Evolutionary conservation across 306 rosid genomes (phyloP).

Genomic region (Quercus bicolor): DNA sequence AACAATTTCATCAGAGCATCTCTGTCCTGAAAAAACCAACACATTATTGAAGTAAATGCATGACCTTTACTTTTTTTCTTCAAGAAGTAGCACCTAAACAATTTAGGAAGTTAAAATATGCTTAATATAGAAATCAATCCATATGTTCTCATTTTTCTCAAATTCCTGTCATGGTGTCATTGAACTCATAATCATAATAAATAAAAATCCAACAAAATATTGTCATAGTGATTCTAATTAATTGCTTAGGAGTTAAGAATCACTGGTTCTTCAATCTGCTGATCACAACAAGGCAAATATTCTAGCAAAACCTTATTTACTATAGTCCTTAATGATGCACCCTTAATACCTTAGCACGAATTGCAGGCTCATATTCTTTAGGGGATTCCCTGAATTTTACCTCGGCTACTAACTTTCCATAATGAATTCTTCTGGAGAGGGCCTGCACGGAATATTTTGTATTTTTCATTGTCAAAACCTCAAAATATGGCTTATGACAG

Average conservation of each 20-base stretch:
- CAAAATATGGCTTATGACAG: background rate
- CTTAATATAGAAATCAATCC: background rate
- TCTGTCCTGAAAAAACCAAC: conserved; percentile 45
- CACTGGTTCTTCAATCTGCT: too few species aligned
- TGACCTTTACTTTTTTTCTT: background rate
- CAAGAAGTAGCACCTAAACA: background rate
- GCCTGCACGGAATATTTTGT: conserved; percentile 46
- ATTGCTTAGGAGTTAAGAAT: background rate
- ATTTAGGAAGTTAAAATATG: background rate
- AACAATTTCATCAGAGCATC: conserved; percentile 76
- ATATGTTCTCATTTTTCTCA: too few species aligned
- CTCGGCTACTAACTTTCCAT: conserved; percentile 92
- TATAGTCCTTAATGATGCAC: background rate
- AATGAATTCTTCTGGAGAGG: conserved; percentile 83
- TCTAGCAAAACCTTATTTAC: background rate
- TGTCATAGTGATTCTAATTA: too few species aligned
- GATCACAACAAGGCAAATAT: background rate
- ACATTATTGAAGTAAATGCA: background rate
- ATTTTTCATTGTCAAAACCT: background rate
- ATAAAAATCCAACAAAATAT: too few species aligned
- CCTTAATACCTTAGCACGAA: conserved; percentile 60
- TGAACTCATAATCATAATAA: too few species aligned
- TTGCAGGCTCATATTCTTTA: conserved; percentile 67
- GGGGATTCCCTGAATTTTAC: conserved; percentile 81
- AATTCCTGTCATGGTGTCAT: too few species aligned